Evolutionary conservation across 768 basidiomycete genomes (phyloP).

Genomic region (Auricularia auricula-judae): DNA sequence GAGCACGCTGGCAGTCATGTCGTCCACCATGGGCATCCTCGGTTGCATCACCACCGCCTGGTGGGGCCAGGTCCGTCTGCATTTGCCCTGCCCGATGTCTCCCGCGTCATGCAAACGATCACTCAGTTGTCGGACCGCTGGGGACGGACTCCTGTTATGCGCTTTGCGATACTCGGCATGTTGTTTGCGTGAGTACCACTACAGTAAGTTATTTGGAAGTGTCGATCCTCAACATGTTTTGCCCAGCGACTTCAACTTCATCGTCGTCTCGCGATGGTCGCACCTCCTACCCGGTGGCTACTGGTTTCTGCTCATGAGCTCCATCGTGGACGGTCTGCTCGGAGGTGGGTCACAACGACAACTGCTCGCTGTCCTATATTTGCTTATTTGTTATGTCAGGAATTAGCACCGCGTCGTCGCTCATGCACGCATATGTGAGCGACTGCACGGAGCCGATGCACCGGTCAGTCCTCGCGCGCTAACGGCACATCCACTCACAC

Average conservation of each 20-base stretch:
- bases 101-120: not conserved
- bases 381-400: conserved; percentile 30
- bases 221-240: not conserved
- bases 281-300: conserved; percentile 66
- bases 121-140: conserved; percentile 61
- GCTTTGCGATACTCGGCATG: conserved; percentile 48
- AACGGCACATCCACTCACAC: conserved; percentile 2
- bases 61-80: conserved; percentile 47
- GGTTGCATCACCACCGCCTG: conserved; percentile 71
- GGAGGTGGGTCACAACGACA: conserved; percentile 43
- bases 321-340: conserved; percentile 53
- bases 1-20: conserved; percentile 35
- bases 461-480: conserved; percentile 29
- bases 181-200: conserved; percentile 30
- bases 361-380: conserved; percentile 6
- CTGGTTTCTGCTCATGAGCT: conserved; percentile 61
- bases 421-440: conserved; percentile 54
- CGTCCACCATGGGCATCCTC: conserved; percentile 57
- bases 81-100: not conserved
- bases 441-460: conserved; percentile 48
- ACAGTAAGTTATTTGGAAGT: not conserved
- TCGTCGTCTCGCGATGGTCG: conserved; percentile 51
- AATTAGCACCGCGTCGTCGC: conserved; percentile 35
- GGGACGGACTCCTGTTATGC: conserved; percentile 58
- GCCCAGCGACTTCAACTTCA: conserved; percentile 48